Evolutionary conservation across 306 rosid genomes (phyloP).

Genomic region (Medicago lupulina): DNA sequence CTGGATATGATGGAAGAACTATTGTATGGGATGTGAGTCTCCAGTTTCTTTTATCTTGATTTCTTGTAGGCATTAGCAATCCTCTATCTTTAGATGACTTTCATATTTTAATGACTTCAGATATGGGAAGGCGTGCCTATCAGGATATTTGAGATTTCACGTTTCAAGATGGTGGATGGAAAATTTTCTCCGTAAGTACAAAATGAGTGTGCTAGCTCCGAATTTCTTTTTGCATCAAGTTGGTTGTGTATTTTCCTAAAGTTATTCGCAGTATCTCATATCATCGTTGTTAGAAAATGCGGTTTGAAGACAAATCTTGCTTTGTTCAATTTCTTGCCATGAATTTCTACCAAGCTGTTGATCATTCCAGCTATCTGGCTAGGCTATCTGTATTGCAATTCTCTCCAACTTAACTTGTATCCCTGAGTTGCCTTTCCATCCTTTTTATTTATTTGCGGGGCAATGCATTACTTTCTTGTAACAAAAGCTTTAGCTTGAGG

Average conservation of each 20-base stretch:
- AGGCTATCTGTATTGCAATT: no score
- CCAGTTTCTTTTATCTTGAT: slow-evolving; percentile 41
- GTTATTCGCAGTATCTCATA: slow-evolving; percentile 15
- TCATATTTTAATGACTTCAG: slow-evolving; percentile 52
- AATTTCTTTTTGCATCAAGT: slow-evolving; percentile 20
- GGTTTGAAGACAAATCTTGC: no score
- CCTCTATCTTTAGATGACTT: slow-evolving; percentile 37
- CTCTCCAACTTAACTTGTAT: no score
- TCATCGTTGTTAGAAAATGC: not conserved
- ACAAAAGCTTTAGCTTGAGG: no score
- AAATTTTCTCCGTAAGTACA: slow-evolving; percentile 97
- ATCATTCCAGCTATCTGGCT: no score
- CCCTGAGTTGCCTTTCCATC: no score
- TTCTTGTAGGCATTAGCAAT: slow-evolving; percentile 31
- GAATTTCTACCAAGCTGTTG: no score
- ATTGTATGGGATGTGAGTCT: slow-evolving; percentile 99
- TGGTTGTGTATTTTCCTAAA: slow-evolving; percentile 8
- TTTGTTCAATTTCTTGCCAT: no score
- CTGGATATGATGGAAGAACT: slow-evolving; percentile 98
- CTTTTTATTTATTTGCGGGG: no score
- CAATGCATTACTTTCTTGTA: no score
- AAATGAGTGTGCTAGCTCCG: slow-evolving; percentile 10
- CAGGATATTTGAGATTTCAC: slow-evolving; percentile 74
- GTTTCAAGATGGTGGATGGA: slow-evolving; percentile 92
- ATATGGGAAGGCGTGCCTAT: slow-evolving; percentile 99